A percentile compares a stretch with the other conserved stretches of the same genome.
Evolutionary conservation across 768 basidiomycete species (phyloP).

Genomic region (Daedalea quercina): DNA sequence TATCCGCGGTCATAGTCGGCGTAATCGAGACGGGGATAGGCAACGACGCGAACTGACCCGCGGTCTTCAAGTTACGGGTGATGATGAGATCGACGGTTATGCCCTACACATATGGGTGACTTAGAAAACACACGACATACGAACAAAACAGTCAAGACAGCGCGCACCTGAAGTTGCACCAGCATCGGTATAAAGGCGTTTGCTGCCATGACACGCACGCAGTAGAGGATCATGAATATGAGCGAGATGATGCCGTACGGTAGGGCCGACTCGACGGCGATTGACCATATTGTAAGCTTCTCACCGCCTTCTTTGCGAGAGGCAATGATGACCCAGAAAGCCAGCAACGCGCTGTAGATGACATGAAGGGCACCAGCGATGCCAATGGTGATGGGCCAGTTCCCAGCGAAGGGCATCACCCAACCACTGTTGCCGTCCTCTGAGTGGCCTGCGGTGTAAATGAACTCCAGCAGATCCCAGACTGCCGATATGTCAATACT

Average conservation of each 20-base stretch:
- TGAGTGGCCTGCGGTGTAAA: not conserved
- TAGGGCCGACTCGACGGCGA: constrained; percentile 21
- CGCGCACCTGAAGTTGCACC: constrained; percentile 16
- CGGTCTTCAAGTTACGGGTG: constrained; percentile 13
- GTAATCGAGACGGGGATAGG: too few species aligned
- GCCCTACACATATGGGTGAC: constrained; percentile 6
- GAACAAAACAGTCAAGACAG: not conserved
- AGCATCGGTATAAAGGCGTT: constrained; percentile 18
- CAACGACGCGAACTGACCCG: too few species aligned
- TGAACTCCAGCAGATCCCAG: not conserved
- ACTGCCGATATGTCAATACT: too few species aligned
- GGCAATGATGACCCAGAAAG: constrained; percentile 11
- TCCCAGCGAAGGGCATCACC: not conserved
- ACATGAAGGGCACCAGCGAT: constrained; percentile 17
- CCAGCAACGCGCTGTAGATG: constrained; percentile 15
- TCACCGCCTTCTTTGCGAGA: constrained; percentile 14
- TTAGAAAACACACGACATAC: not conserved
- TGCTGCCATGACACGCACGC: constrained; percentile 7
- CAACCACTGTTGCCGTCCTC: not conserved
- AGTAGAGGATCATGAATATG: constrained; percentile 20
- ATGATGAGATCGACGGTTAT: constrained; percentile 20
- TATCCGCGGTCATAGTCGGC: too few species aligned
- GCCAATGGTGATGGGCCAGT: constrained; percentile 10
- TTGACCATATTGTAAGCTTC: constrained; percentile 7
- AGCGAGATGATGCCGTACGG: constrained; percentile 18